Evolutionary conservation across 805 yeast species (phyloP).

Genomic region (Wickerhamomyces bovis): DNA sequence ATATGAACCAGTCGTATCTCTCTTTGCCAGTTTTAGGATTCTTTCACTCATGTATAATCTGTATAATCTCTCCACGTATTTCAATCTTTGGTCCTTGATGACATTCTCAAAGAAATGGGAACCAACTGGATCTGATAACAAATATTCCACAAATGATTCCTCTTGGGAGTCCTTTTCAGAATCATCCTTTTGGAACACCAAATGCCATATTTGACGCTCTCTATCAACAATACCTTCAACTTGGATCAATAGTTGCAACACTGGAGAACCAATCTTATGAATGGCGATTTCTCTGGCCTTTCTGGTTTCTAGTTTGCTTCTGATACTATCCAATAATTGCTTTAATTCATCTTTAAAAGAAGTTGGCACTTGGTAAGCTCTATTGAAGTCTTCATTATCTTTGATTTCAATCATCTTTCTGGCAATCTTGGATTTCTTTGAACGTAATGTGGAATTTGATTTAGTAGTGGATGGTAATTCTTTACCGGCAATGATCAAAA

Average conservation of each 20-base stretch:
- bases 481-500: constrained; percentile 71
- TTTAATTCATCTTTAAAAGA: constrained; percentile 58
- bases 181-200: constrained; percentile 46
- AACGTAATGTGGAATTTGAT: constrained; percentile 67
- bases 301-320: constrained; percentile 31
- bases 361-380: constrained; percentile 62
- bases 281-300: constrained; percentile 69
- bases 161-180: constrained; percentile 53
- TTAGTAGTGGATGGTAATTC: constrained; percentile 67
- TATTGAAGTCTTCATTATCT: constrained; percentile 66
- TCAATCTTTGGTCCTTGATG: constrained; percentile 58
- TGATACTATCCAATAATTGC: constrained; percentile 38
- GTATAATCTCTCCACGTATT: constrained; percentile 66
- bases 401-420: constrained; percentile 88
- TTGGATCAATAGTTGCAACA: constrained; percentile 68
- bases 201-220: constrained; percentile 65
- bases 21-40: constrained; percentile 62
- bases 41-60: constrained; percentile 67
- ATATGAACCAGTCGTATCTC: constrained; percentile 81
- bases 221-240: constrained; percentile 77
- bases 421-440: constrained; percentile 81
- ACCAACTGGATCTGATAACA: constrained; percentile 85
- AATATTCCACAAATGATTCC: constrained; percentile 76
- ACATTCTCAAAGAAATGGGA: constrained; percentile 82
- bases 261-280: constrained; percentile 82